Evolutionary conservation across 306 rosid genomes (phyloP), one percentile per base, ranked within the genome.

Genomic region (Delonix regia): DNA sequence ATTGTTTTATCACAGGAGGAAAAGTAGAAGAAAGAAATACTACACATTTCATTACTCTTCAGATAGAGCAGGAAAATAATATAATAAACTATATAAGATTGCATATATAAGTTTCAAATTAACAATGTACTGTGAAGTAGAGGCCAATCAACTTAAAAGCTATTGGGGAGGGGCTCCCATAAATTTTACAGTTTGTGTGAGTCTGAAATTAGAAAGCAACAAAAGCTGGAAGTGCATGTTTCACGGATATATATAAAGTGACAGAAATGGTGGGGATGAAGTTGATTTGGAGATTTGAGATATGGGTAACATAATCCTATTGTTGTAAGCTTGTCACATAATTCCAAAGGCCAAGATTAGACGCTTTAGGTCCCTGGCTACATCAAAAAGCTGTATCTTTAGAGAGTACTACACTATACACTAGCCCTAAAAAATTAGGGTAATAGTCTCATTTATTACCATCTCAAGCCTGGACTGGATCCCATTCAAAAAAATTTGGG

Each of bases 281-380:
- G 16, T 36, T 36, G 41, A 36, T 4, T 36, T 36, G 41, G 41
- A 36, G 41, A 48, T 13, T 14, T 15, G 53, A 14, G 53, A 48
- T 15, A 14, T 48, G 53, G 21, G n/a, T n/a, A n/a, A n/a, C n/a
- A 0, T 48, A 48, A 48, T 16, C 16, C 53, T 15, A 15, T 1
- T 15, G 19, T 15, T 15, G 53, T 48, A 15, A 48, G 53, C n/a
- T 18, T 48, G 53, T 48, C 21, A 15, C 21, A 15, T 51, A 51
- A 18, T 18, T n/a, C 24, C 9, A n/a, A 90, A 51, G 89, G 87
- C 91, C 91, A 85, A 86, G 76, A 66, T 81, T 75, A 27, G 64
- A 36, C 7, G 41, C 6, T 36, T 4, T 36, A 4, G 41, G 41
- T 36, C 7, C 41, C 1, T 36, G 41, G 41, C 7, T 36, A 36